phyloP scores from a whole-genome alignment of 441 rosid species.

The Dalechampia spathulata region DNA sequence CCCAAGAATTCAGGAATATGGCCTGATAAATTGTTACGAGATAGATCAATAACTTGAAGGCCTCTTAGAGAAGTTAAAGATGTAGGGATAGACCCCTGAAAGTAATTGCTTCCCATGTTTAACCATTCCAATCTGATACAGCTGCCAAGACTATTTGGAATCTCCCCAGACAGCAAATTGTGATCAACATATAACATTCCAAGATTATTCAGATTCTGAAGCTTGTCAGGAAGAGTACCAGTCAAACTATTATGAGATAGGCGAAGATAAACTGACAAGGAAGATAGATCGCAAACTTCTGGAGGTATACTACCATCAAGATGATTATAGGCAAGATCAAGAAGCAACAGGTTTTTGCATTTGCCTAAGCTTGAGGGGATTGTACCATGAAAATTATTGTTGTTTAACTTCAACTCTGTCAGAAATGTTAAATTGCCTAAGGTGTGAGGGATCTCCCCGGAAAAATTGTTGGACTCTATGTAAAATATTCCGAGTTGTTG shows the following conservation, averaged over 20 bases:
- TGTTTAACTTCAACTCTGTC: neutral
- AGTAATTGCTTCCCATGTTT: too few species aligned
- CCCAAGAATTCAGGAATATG: too few species aligned
- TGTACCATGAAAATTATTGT: slow-evolving; percentile 26
- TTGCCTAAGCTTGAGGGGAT: slow-evolving; percentile 32
- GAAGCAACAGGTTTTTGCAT: slow-evolving; percentile 14
- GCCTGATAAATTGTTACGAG: too few species aligned
- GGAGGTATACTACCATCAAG: slow-evolving; percentile 29
- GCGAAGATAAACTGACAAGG: slow-evolving; percentile 14
- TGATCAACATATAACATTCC: neutral
- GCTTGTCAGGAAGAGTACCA: slow-evolving; percentile 12
- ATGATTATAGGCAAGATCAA: slow-evolving; percentile 20
- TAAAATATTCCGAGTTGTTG: slow-evolving; percentile 7
- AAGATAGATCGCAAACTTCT: slow-evolving; percentile 19
- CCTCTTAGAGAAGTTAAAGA: too few species aligned
- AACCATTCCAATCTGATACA: slow-evolving; percentile 15
- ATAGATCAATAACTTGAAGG: too few species aligned
- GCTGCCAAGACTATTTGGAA: slow-evolving; percentile 17
- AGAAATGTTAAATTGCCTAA: slow-evolving; percentile 23
- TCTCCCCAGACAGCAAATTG: slow-evolving; percentile 17
- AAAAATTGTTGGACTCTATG: slow-evolving; percentile 5
- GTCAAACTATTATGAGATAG: slow-evolving; percentile 10
- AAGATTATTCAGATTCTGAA: slow-evolving; percentile 6
- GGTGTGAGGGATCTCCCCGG: slow-evolving; percentile 34
- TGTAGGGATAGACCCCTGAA: too few species aligned